Evolutionary conservation across 768 basidiomycete species (phyloP).

Genomic region (Serendipita vermifera): DNA sequence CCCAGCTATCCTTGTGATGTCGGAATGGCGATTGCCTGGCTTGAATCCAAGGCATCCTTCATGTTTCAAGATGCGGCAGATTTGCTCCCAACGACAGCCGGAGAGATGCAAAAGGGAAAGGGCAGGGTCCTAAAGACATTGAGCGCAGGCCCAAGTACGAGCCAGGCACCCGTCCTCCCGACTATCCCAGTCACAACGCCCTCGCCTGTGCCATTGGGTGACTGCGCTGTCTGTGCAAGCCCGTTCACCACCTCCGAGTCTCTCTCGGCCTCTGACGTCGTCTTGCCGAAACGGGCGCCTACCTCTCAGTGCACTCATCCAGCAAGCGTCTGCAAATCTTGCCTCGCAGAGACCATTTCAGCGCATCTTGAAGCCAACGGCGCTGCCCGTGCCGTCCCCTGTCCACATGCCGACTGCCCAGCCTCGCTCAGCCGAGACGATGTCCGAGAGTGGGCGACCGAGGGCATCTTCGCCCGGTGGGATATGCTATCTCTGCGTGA

Average conservation of each 20-base stretch:
- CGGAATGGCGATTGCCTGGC: background rate
- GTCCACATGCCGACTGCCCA: background rate
- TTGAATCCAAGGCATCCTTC: background rate
- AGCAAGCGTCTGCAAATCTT: background rate
- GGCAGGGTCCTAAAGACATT: no score
- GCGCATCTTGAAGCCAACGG: background rate
- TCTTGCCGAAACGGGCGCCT: background rate
- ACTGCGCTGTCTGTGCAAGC: background rate
- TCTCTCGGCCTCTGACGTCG: background rate
- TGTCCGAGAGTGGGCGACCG: background rate
- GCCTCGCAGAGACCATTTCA: background rate
- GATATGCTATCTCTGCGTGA: constrained; percentile 2
- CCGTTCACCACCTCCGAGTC: no score
- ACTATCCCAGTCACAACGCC: background rate
- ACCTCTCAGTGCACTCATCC: background rate
- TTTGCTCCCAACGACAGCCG: no score
- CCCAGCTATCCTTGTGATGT: background rate
- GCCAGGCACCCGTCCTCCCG: background rate
- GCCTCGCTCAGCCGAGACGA: background rate
- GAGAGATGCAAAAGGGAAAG: background rate
- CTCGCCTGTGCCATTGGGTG: background rate
- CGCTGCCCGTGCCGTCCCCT: background rate
- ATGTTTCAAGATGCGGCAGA: no score
- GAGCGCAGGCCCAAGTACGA: no score
- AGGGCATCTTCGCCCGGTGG: background rate